Evolutionary conservation across 1,284 basidiomycete genomes (phyloP).

Genomic region (Golubevia pallescens): DNA sequence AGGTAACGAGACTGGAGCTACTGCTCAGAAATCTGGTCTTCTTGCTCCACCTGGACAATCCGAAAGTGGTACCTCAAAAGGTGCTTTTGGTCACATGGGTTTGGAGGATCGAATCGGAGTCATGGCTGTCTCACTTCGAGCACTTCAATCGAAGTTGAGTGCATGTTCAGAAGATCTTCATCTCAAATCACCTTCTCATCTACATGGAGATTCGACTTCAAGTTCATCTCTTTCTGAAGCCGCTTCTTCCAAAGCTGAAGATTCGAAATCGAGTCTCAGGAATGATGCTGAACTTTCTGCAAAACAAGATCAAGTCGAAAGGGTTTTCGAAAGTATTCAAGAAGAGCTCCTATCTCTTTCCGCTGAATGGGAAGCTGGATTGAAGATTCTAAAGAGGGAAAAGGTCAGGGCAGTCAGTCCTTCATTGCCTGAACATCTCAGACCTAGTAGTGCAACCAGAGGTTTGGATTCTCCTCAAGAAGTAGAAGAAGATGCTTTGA

Average conservation of each 20-base stretch:
- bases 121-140: slow-evolving; percentile 48
- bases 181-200: slow-evolving; percentile 19
- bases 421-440: not conserved
- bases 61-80: not conserved
- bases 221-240: not conserved
- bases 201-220: slow-evolving; percentile 34
- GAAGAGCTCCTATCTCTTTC: slow-evolving; percentile 50
- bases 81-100: slow-evolving; percentile 9
- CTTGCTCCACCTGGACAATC: not conserved
- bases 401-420: slow-evolving; percentile 24
- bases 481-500: slow-evolving; percentile 31
- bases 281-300: not conserved
- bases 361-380: slow-evolving; percentile 52
- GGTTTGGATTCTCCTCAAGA: slow-evolving; percentile 35
- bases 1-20: slow-evolving; percentile 1
- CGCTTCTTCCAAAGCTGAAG: too few relatives aligned
- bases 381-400: slow-evolving; percentile 34
- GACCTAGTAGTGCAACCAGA: not conserved
- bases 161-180: slow-evolving; percentile 48
- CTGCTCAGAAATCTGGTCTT: not conserved
- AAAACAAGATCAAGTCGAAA: slow-evolving; percentile 18
- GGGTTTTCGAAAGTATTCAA: slow-evolving; percentile 39
- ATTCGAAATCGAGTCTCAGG: not conserved
- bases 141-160: slow-evolving; percentile 58
- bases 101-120: slow-evolving; percentile 42